phyloP scores from a whole-genome alignment of 148 eudicot species.

The Diospyros kaki region DNA sequence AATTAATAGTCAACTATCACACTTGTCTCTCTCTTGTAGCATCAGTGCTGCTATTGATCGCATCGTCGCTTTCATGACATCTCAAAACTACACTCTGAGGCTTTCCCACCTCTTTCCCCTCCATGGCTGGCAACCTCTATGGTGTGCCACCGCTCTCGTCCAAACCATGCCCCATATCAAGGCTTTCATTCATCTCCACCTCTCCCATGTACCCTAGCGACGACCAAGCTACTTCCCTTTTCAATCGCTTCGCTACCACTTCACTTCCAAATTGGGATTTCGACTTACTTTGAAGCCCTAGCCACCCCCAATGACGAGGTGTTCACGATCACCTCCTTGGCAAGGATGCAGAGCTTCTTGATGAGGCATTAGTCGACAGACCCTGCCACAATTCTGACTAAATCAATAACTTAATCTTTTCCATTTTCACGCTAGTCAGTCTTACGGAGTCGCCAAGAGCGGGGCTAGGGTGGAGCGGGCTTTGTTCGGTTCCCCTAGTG shows the following conservation, averaged over 20 bases:
- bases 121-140: conserved; percentile 61
- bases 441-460: conserved; percentile 53
- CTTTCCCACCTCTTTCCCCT: conserved; percentile 46
- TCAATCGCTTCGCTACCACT: conserved; percentile 53
- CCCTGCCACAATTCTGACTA: conserved; percentile 31
- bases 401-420: conserved; percentile 48
- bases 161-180: conserved; percentile 45
- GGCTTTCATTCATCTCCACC: conserved; percentile 27
- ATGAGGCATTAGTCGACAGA: conserved; percentile 23
- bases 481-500: conserved; percentile 71
- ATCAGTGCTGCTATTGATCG: conserved; percentile 12
- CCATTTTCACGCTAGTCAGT: conserved; percentile 49
- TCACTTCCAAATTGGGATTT: conserved; percentile 77
- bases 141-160: conserved; percentile 63
- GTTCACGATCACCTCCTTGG: conserved; percentile 60
- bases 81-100: conserved; percentile 58
- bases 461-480: conserved; percentile 41
- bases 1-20: neutral
- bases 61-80: conserved; percentile 73
- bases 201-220: conserved; percentile 15
- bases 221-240: conserved; percentile 20
- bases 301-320: conserved; percentile 14
- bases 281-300: conserved; percentile 56
- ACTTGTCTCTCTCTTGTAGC: neutral
- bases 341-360: conserved; percentile 55